These are phyloP conservation scores for Trichoderma orchidacearum DNA, from an alignment of 495 filamentous ascomycete species.

Conservation along the genomic window DNA sequence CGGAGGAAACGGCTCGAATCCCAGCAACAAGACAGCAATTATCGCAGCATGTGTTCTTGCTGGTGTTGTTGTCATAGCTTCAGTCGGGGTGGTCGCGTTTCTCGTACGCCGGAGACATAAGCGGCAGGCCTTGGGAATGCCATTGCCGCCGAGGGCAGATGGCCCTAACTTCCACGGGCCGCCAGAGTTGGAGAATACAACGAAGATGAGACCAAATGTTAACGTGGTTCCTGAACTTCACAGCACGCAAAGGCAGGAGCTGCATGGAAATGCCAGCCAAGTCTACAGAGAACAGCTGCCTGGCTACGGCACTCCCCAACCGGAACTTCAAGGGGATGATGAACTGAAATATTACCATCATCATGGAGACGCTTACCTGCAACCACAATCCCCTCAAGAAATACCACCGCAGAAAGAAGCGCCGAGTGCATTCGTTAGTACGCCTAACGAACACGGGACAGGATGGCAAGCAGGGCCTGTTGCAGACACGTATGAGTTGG, in stretches of 20 bases:
- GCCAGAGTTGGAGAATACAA: background rate
- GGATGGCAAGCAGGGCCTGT: slow-evolving; percentile 27
- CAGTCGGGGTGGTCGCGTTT: slow-evolving; percentile 19
- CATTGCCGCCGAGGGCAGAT: background rate
- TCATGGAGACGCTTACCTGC: background rate
- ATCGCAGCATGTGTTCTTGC: slow-evolving; percentile 26
- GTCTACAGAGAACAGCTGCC: background rate
- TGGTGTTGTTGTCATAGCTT: slow-evolving; percentile 15
- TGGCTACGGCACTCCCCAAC: background rate
- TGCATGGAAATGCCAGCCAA: background rate
- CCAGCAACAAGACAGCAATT: slow-evolving; percentile 6
- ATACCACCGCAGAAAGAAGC: background rate
- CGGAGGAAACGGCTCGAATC: background rate
- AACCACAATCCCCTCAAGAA: background rate
- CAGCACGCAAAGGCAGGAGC: background rate
- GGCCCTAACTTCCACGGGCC: background rate
- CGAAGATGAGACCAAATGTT: background rate
- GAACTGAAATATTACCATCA: background rate
- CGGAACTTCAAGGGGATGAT: background rate
- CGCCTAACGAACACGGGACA: slow-evolving; percentile 5
- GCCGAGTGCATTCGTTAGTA: background rate
- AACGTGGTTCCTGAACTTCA: background rate
- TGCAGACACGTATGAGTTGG: slow-evolving; percentile 23
- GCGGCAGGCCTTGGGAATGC: slow-evolving; percentile 7
- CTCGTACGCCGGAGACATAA: slow-evolving; percentile 11